phyloP scores from a whole-genome alignment of 495 filamentous ascomycete genomes.

The Lophium mytilinum region DNA sequence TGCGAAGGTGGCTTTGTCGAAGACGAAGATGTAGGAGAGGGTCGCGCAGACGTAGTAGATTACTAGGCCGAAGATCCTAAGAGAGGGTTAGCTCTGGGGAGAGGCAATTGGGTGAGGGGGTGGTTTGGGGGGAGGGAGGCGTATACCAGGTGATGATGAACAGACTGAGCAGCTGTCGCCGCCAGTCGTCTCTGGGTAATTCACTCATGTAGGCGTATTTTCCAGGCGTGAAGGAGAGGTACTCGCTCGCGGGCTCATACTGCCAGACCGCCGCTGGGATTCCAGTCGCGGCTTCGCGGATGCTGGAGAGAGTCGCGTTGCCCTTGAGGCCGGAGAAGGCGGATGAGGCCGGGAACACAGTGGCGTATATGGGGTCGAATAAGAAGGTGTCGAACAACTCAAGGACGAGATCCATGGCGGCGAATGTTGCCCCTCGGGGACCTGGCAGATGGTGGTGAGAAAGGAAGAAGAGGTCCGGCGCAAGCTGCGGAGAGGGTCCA shows the following conservation, averaged over 20 bases:
- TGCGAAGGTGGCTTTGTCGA: constrained; percentile 80
- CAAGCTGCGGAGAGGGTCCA: not conserved
- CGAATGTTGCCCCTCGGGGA: not conserved
- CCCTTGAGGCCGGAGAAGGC: constrained; percentile 30
- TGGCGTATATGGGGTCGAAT: constrained; percentile 74
- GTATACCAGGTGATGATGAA: constrained; percentile 77
- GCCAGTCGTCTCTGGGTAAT: constrained; percentile 72
- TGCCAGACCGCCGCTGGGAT: constrained; percentile 40
- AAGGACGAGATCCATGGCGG: constrained; percentile 82
- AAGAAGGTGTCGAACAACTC: constrained; percentile 78
- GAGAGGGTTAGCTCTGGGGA: constrained; percentile 12
- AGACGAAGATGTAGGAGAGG: constrained; percentile 84
- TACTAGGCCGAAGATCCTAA: constrained; percentile 73
- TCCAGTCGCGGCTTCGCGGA: constrained; percentile 28
- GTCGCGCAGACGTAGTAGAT: constrained; percentile 79
- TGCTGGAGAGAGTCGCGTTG: constrained; percentile 30
- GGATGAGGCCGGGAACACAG: constrained; percentile 53
- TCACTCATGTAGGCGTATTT: constrained; percentile 74
- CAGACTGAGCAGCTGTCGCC: constrained; percentile 65
- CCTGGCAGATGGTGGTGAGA: no score
- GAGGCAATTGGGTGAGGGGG: not conserved
- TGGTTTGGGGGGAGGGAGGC: not conserved
- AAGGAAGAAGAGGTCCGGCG: no score
- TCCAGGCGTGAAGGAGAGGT: constrained; percentile 61
- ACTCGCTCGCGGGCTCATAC: constrained; percentile 65